These are phyloP conservation scores for Carex myosuroides DNA, from an alignment of 176 grass and related monocot genomes.

Conservation along the genomic window DNA sequence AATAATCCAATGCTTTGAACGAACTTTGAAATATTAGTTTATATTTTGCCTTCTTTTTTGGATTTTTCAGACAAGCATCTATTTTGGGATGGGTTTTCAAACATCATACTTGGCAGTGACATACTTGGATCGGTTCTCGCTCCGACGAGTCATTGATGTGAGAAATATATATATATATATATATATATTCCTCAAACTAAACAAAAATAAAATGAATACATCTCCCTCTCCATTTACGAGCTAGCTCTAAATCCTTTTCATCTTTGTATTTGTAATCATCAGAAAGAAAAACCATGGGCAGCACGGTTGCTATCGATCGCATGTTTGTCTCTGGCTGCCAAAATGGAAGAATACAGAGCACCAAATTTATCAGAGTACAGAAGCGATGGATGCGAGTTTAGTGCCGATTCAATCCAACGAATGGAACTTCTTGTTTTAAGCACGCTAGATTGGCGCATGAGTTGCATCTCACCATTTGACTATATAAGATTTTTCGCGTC, in stretches of 20 bases:
- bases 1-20: neutral
- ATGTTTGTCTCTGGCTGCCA: conserved; percentile 76
- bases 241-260: neutral
- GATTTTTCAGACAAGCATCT: conserved; percentile 42
- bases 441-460: conserved; percentile 76
- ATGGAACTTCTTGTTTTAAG: conserved; percentile 88
- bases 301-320: conserved; percentile 50
- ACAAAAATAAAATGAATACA: neutral
- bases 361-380: conserved; percentile 51
- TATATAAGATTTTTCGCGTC: conserved; percentile 61
- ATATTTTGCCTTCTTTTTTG: conserved; percentile 12
- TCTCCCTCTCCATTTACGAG: conserved; percentile 4
- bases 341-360: conserved; percentile 73
- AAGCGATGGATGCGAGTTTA: conserved; percentile 42
- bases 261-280: conserved; percentile 32
- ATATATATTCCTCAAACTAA: neutral
- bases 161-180: conserved; percentile 13
- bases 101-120: conserved; percentile 65
- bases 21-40: neutral
- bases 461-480: conserved; percentile 61
- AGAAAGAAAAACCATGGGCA: conserved; percentile 62
- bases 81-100: conserved; percentile 57
- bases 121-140: conserved; percentile 85
- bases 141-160: conserved; percentile 60
- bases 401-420: conserved; percentile 33